Evolutionary conservation across 305 asterid species (phyloP).

Genomic region (Withania somnifera): DNA sequence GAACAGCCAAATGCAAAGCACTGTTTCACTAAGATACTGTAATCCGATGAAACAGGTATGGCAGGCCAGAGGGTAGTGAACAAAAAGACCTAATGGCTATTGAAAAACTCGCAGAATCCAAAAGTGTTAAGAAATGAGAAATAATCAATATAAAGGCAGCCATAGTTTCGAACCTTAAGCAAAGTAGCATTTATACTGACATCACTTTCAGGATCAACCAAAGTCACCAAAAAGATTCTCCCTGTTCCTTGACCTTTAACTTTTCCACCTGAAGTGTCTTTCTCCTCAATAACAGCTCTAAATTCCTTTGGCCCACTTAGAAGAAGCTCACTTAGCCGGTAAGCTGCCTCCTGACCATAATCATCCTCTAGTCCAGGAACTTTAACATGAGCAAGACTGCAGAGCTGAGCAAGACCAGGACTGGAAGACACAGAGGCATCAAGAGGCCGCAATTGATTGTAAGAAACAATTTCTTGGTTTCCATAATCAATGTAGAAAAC

Average conservation of each 20-base stretch:
- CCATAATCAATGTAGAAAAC: slow-evolving; percentile 93
- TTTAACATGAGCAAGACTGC: slow-evolving; percentile 70
- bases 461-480: slow-evolving; percentile 75
- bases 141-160: background rate
- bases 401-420: slow-evolving; percentile 88
- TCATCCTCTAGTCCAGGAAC: slow-evolving; percentile 75
- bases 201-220: slow-evolving; percentile 58
- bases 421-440: slow-evolving; percentile 63
- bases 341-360: slow-evolving; percentile 91
- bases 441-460: slow-evolving; percentile 66
- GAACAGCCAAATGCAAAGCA: background rate
- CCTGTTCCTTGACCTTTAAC: slow-evolving; percentile 98
- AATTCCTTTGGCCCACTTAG: slow-evolving; percentile 63
- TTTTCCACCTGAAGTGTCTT: slow-evolving; percentile 79
- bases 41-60: no score
- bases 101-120: background rate
- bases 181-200: slow-evolving; percentile 62
- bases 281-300: slow-evolving; percentile 69
- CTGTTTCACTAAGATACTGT: background rate
- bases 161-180: slow-evolving; percentile 50
- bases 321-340: slow-evolving; percentile 54
- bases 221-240: slow-evolving; percentile 59
- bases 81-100: background rate
- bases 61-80: background rate
- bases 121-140: background rate